These are phyloP conservation scores for Microcos paniculata DNA, from an alignment of 345 rosid species.

Conservation along the genomic window DNA sequence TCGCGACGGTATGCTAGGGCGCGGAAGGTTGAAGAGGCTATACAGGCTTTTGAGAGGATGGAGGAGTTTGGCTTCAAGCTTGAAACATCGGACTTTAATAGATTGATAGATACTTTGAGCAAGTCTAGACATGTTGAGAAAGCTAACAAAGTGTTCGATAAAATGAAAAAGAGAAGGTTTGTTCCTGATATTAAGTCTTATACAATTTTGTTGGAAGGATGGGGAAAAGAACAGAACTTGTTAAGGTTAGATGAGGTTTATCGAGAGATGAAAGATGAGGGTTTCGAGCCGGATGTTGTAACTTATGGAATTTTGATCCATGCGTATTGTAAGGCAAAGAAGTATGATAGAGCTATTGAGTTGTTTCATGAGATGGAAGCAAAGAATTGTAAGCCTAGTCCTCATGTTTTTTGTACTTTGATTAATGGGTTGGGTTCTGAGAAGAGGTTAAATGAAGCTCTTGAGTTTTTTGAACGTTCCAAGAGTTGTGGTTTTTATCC, in stretches of 20 bases:
- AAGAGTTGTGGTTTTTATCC: constrained; percentile 59
- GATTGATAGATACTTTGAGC: constrained; percentile 61
- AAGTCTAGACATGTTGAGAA: constrained; percentile 67
- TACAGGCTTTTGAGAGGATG: constrained; percentile 69
- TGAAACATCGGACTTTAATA: constrained; percentile 58
- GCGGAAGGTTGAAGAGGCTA: constrained; percentile 67
- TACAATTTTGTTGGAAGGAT: constrained; percentile 79
- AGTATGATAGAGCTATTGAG: constrained; percentile 51
- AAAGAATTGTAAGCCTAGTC: constrained; percentile 57
- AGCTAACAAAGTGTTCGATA: constrained; percentile 86
- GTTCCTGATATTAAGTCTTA: constrained; percentile 65
- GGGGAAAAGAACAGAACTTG: constrained; percentile 69
- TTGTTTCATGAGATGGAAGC: constrained; percentile 63
- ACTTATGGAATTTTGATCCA: constrained; percentile 70
- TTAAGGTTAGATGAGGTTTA: constrained; percentile 62
- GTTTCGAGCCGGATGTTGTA: constrained; percentile 79
- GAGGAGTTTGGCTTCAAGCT: constrained; percentile 62
- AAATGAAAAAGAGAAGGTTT: constrained; percentile 68
- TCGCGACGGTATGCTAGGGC: constrained; percentile 75
- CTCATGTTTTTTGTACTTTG: constrained; percentile 75
- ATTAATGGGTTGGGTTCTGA: constrained; percentile 78
- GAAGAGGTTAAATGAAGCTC: constrained; percentile 60
- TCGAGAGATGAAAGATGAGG: constrained; percentile 70
- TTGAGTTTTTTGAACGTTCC: constrained; percentile 51
- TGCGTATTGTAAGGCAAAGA: constrained; percentile 65